A percentile compares a stretch with the other conserved stretches of the same genome.
phyloP scores from a whole-genome alignment of 176 grass and related monocot species.

The Bothriochloa decipiens region DNA sequence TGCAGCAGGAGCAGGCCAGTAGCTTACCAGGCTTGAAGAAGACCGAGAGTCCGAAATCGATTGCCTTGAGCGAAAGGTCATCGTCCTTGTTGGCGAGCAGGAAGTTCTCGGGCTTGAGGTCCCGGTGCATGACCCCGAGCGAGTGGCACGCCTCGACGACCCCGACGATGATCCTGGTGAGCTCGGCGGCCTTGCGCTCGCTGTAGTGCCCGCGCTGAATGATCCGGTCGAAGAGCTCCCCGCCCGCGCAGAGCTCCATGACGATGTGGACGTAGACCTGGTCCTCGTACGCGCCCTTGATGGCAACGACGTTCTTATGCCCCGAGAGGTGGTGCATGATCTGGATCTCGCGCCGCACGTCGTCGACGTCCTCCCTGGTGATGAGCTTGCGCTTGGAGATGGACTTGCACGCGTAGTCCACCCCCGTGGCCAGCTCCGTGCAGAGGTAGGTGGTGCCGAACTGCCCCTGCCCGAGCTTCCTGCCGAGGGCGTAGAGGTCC shows the following conservation, averaged over 20 bases:
- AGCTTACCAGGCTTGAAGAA: slow-evolving; percentile 95
- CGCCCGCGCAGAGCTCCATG: slow-evolving; percentile 95
- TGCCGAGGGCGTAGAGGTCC: slow-evolving; percentile 70
- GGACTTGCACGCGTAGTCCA: slow-evolving; percentile 90
- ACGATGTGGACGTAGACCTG: slow-evolving; percentile 89
- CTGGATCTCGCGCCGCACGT: slow-evolving; percentile 99
- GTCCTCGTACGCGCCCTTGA: slow-evolving; percentile 98
- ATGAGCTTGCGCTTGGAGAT: slow-evolving; percentile 99
- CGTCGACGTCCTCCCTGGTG: slow-evolving; percentile 83
- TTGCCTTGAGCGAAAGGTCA: slow-evolving; percentile 89
- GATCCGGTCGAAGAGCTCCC: slow-evolving; percentile 98
- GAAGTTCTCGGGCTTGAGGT: slow-evolving; percentile 99
- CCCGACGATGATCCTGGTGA: slow-evolving; percentile 89
- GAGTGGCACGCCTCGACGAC: slow-evolving; percentile 98
- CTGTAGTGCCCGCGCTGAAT: slow-evolving; percentile 94
- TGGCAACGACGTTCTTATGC: slow-evolving; percentile 80
- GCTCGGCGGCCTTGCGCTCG: slow-evolving; percentile 94
- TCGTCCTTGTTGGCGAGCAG: slow-evolving; percentile 85
- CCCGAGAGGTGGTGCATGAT: slow-evolving; percentile 99
- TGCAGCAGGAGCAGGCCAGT: neutral
- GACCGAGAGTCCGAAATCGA: slow-evolving; percentile 96
- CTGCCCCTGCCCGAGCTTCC: slow-evolving; percentile 91
- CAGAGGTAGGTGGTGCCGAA: slow-evolving; percentile 93
- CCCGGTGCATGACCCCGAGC: slow-evolving; percentile 94
- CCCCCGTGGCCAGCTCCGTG: slow-evolving; percentile 75